Percentiles rank a stretch among this genome's conserved stretches.
These are phyloP conservation scores for Lipomyces japonicus DNA, from an alignment of 805 yeast species.

Conservation along the genomic window DNA sequence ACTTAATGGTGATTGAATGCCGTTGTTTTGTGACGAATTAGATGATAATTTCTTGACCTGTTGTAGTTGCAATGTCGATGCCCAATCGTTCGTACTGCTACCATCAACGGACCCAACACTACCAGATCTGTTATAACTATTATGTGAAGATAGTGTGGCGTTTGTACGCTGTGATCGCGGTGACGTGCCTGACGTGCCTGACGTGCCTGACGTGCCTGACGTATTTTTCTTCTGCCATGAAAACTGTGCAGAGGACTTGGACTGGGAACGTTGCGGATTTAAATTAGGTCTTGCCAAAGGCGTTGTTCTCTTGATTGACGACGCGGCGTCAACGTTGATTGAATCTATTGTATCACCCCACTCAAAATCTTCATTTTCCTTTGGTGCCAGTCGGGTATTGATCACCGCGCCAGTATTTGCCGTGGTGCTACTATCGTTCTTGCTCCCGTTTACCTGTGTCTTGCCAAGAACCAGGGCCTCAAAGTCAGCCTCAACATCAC, in stretches of 20 bases:
- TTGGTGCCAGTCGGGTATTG: conserved; percentile 11
- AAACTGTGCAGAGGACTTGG: neutral
- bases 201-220: neutral
- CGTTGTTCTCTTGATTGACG: no score
- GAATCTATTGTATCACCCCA: conserved; percentile 5
- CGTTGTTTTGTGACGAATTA: neutral
- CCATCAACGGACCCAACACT: no score
- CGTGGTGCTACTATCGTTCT: neutral
- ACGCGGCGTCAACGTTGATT: no score
- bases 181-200: no score
- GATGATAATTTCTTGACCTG: neutral
- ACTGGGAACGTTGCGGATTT: neutral
- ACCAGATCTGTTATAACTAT: no score
- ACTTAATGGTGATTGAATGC: neutral
- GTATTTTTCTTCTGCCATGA: neutral
- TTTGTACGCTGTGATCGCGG: neutral
- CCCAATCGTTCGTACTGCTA: no score
- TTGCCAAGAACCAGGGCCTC: conserved; percentile 27
- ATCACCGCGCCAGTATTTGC: neutral
- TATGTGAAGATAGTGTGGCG: no score
- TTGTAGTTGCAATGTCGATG: no score
- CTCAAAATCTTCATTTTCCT: conserved; percentile 14
- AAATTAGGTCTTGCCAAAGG: neutral
- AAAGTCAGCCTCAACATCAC: conserved; percentile 23
- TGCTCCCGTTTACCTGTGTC: neutral